Percentiles rank a stretch among this genome's conserved stretches.
Evolutionary conservation across 768 basidiomycete species (phyloP).

Genomic region (Russula brevipes): DNA sequence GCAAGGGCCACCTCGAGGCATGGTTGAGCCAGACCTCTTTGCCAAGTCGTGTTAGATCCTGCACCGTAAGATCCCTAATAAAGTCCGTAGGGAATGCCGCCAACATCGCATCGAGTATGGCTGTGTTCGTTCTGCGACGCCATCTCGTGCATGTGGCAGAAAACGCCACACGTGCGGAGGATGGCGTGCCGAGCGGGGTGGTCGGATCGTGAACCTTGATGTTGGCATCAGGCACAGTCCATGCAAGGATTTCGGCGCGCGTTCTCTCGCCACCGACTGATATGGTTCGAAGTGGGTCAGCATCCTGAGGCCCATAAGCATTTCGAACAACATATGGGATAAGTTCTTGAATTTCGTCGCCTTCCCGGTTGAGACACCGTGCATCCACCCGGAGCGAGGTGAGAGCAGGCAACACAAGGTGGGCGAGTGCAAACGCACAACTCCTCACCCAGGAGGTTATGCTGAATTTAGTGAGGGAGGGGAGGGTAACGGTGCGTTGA

Average conservation of each 20-base stretch:
- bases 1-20: background rate
- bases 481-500: background rate
- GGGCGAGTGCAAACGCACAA: background rate
- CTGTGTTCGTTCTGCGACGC: fast-evolving
- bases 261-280: background rate
- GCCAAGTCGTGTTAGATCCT: background rate
- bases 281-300: constrained; percentile 1
- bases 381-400: background rate
- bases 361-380: background rate
- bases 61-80: background rate
- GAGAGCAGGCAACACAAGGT: constrained; percentile 15
- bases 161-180: background rate
- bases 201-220: background rate
- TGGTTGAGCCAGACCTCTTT: background rate
- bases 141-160: background rate
- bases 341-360: background rate
- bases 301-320: background rate
- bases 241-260: background rate
- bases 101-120: background rate
- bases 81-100: background rate
- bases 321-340: background rate
- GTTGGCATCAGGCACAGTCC: constrained; percentile 1
- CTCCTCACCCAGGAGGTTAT: background rate
- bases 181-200: too few relatives aligned
- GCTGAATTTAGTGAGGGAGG: background rate